A percentile compares a stretch with the other conserved stretches of the same genome.
phyloP scores from a whole-genome alignment of 345 rosid genomes.

The Citropsis articulata region DNA sequence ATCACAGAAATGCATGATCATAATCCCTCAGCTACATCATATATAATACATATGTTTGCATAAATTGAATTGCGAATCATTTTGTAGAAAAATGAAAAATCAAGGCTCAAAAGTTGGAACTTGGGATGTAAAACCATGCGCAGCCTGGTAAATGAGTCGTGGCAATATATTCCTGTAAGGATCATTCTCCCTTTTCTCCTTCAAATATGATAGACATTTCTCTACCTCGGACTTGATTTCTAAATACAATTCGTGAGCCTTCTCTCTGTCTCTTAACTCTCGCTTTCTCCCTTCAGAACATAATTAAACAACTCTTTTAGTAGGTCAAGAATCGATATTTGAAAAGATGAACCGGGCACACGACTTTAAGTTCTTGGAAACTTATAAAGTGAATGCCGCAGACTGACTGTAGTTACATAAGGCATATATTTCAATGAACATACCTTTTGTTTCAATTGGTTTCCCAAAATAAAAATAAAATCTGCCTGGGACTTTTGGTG shows the following conservation, averaged over 20 bases:
- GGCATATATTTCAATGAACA: no score
- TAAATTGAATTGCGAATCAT: neutral
- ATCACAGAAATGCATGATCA: neutral
- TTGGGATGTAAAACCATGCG: slow-evolving; percentile 40
- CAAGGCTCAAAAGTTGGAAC: slow-evolving; percentile 61
- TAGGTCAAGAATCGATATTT: no score
- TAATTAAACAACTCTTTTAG: neutral
- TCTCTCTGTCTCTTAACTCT: slow-evolving; percentile 45
- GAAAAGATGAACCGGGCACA: no score
- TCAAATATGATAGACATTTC: slow-evolving; percentile 48
- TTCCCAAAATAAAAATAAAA: slow-evolving; percentile 48
- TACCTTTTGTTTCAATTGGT: slow-evolving; percentile 49
- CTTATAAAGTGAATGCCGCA: no score
- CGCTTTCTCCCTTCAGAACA: slow-evolving; percentile 36
- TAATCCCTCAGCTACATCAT: neutral
- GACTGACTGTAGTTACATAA: no score
- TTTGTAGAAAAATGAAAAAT: neutral
- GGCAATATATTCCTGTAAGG: slow-evolving; percentile 53
- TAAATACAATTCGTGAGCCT: slow-evolving; percentile 45
- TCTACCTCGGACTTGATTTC: slow-evolving; percentile 57
- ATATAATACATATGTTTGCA: neutral
- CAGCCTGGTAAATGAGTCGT: slow-evolving; percentile 37
- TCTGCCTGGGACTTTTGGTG: slow-evolving; percentile 55
- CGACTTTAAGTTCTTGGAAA: no score
- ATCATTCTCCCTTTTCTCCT: slow-evolving; percentile 57